These are phyloP conservation scores for Leccinum pachyderme DNA, from an alignment of 1,284 basidiomycete genomes.

Conservation along the genomic window DNA sequence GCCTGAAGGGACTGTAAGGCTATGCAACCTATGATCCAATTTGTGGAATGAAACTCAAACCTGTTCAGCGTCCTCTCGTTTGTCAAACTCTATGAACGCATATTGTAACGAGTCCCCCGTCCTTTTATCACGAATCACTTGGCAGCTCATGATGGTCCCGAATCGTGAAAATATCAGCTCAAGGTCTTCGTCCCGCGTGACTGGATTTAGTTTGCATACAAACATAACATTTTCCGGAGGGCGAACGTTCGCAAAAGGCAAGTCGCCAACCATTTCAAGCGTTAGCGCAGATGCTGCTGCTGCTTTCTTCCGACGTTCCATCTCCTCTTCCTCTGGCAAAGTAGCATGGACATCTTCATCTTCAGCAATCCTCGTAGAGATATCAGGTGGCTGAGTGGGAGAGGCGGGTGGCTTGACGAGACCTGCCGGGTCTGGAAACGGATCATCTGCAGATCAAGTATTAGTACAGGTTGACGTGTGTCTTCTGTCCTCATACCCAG, in stretches of 20 bases:
- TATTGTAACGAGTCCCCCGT: slow-evolving; percentile 97
- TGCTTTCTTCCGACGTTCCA: slow-evolving; percentile 75
- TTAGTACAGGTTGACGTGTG: slow-evolving; percentile 6
- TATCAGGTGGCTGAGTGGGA: slow-evolving; percentile 80
- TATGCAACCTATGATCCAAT: not conserved
- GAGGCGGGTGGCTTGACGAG: slow-evolving; percentile 72
- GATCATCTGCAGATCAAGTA: slow-evolving; percentile 68
- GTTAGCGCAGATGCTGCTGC: slow-evolving; percentile 93
- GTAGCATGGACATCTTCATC: slow-evolving; percentile 83
- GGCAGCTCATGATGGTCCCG: slow-evolving; percentile 94
- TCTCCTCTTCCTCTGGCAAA: slow-evolving; percentile 82
- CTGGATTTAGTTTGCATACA: slow-evolving; percentile 97
- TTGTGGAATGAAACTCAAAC: slow-evolving; percentile 39
- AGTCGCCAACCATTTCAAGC: slow-evolving; percentile 98
- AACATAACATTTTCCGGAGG: slow-evolving; percentile 99
- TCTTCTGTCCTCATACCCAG: slow-evolving; percentile 55
- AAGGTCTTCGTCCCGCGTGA: slow-evolving; percentile 93
- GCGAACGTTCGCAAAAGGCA: slow-evolving; percentile 96
- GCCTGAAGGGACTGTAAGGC: slow-evolving; percentile 49
- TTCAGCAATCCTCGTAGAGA: slow-evolving; percentile 84
- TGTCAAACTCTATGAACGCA: slow-evolving; percentile 98
- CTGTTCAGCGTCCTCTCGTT: slow-evolving; percentile 89
- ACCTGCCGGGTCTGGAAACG: slow-evolving; percentile 84
- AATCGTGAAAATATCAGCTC: slow-evolving; percentile 98
- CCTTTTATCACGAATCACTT: slow-evolving; percentile 94